These are phyloP conservation scores for Pichia cabralensis DNA, from an alignment of 805 yeast genomes.

Conservation along the genomic window DNA sequence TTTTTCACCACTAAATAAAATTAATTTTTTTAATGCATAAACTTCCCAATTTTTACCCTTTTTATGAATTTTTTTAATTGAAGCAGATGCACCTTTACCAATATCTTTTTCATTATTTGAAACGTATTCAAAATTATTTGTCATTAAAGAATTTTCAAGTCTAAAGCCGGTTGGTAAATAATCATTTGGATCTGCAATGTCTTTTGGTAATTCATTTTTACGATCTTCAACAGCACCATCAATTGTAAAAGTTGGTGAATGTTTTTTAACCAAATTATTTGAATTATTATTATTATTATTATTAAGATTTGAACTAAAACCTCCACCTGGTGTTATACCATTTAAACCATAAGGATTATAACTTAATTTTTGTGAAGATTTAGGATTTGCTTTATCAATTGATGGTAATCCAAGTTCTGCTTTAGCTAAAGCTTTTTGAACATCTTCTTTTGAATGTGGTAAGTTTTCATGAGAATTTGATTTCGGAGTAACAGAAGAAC, in stretches of 20 bases:
- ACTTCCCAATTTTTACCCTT: conserved; percentile 18
- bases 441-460: conserved; percentile 6
- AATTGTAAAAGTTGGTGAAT: conserved; percentile 17
- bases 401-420: conserved; percentile 23
- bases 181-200: conserved; percentile 63
- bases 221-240: conserved; percentile 26
- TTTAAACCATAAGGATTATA: conserved; percentile 58
- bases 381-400: conserved; percentile 17
- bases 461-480: background rate
- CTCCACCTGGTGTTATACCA: background rate
- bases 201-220: conserved; percentile 44
- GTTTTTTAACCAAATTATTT: conserved; percentile 22
- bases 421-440: conserved; percentile 4
- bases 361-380: conserved; percentile 30
- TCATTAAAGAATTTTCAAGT: conserved; percentile 40
- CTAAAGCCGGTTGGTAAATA: conserved; percentile 48
- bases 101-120: conserved; percentile 37
- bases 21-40: conserved; percentile 66
- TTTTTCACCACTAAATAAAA: conserved; percentile 51
- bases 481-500: too few species aligned
- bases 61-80: conserved; percentile 45
- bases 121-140: conserved; percentile 49
- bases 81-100: conserved; percentile 71
- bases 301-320: too few species aligned
- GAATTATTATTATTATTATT: conserved; percentile 11